phyloP scores from a whole-genome alignment of 78 protist genomes.

The Planoprotostelium fungivorum region DNA sequence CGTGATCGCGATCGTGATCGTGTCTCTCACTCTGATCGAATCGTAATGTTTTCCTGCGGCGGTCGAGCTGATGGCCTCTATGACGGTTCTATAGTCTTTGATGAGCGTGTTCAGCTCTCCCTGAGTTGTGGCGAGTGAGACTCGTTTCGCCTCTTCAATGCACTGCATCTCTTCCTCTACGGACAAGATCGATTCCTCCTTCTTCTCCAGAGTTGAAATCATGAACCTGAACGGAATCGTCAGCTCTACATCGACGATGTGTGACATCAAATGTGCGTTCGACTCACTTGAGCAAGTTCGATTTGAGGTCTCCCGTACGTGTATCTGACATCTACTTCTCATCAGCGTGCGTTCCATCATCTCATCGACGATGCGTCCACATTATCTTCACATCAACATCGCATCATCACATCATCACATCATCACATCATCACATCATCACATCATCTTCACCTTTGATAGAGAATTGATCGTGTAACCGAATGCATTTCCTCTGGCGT shows the following conservation, averaged over 20 bases:
- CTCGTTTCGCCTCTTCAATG: not conserved
- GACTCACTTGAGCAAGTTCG: not conserved
- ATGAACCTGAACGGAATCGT: not conserved
- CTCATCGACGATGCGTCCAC: too few relatives aligned
- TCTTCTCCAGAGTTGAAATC: not conserved
- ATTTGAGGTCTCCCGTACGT: not conserved
- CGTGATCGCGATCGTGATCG: too few relatives aligned
- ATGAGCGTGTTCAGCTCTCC: not conserved
- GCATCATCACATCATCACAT: too few relatives aligned
- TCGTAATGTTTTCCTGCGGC: not conserved
- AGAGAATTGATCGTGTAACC: not conserved
- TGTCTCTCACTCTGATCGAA: not conserved
- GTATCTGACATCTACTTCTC: not conserved
- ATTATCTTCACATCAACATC: too few relatives aligned
- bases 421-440: too few relatives aligned
- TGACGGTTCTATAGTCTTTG: not conserved
- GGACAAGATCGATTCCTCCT: not conserved
- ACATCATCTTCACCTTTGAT: not conserved
- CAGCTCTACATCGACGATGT: not conserved
- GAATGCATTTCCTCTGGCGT: not conserved
- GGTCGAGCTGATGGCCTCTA: not conserved
- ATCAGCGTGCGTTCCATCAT: too few relatives aligned
- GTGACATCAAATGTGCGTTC: not conserved
- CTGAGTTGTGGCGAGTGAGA: not conserved
- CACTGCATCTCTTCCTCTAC: not conserved